phyloP scores from a whole-genome alignment of 441 rosid species.

The Erodium moschatum region DNA sequence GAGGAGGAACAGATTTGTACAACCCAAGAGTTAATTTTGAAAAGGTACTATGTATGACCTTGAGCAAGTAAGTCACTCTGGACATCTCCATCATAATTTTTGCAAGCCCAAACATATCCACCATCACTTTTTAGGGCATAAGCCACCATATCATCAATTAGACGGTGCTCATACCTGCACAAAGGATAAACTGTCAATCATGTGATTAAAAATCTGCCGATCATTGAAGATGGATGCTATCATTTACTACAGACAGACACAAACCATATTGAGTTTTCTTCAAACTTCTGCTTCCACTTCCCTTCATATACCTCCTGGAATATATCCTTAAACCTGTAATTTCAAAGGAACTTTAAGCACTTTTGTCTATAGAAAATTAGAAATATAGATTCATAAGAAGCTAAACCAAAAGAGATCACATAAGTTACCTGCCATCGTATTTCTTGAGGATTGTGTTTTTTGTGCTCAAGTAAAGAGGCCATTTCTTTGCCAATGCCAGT shows the following conservation, averaged over 20 bases:
- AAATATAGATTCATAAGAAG: background rate
- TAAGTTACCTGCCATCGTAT: conserved; percentile 82
- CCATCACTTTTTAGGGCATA: conserved; percentile 94
- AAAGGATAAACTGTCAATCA: conserved; percentile 15
- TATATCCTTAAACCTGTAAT: conserved; percentile 81
- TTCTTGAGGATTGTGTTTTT: conserved; percentile 90
- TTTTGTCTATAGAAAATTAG: background rate
- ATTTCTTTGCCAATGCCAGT: conserved; percentile 65
- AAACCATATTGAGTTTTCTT: conserved; percentile 82
- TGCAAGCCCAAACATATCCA: conserved; percentile 99
- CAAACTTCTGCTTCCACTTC: conserved; percentile 83
- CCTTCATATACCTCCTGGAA: conserved; percentile 83
- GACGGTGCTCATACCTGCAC: conserved; percentile 83
- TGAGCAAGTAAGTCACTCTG: conserved; percentile 97
- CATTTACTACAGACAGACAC: conserved; percentile 12
- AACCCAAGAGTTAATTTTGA: background rate
- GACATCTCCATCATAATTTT: conserved; percentile 95
- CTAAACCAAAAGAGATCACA: conserved; percentile 19
- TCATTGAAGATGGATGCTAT: conserved; percentile 2
- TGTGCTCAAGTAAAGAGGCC: conserved; percentile 92
- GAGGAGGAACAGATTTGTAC: background rate
- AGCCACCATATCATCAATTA: conserved; percentile 97
- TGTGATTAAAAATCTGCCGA: conserved; percentile 8
- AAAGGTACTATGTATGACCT: conserved; percentile 34
- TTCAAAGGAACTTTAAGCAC: conserved; percentile 19